Conservation (phyloP, 805 yeast genomes). For the Lachancea dasiensis region DNA sequence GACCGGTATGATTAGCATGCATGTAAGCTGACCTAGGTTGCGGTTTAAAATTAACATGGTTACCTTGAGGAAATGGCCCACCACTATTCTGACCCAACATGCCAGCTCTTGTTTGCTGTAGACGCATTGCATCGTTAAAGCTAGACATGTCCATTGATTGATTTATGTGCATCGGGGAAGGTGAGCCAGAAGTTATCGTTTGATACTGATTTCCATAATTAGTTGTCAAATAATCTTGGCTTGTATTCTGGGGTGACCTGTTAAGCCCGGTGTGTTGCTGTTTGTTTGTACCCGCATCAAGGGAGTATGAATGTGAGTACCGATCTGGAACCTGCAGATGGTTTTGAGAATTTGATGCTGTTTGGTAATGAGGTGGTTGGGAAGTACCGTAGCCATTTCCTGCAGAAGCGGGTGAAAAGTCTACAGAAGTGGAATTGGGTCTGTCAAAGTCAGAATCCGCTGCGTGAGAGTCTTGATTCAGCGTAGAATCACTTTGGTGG, state of each 20-base stretch:
- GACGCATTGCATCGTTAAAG: constrained; percentile 6
- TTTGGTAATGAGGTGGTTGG: not conserved
- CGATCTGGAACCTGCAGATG: not conserved
- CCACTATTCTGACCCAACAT: constrained; percentile 1
- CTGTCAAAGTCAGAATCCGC: not conserved
- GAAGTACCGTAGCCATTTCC: not conserved
- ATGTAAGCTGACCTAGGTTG: not conserved
- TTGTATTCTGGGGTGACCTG: constrained; percentile 4
- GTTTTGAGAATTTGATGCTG: not conserved
- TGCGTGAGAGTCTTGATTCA: not conserved
- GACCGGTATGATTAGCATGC: constrained; percentile 12
- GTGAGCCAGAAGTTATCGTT: constrained; percentile 25
- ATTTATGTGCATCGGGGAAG: constrained; percentile 20
- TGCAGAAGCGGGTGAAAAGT: not conserved
- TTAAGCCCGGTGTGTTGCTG: constrained; percentile 1
- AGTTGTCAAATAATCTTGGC: not conserved
- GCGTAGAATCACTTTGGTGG: not conserved
- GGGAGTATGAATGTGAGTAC: not conserved
- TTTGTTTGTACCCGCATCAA: not conserved
- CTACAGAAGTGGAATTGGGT: not conserved
- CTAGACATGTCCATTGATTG: not conserved
- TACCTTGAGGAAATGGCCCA: constrained; percentile 9
- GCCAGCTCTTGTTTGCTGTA: no score
- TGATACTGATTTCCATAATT: constrained; percentile 21
- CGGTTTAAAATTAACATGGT: constrained; percentile 1